Percentiles rank a stretch among this genome's conserved stretches.
Conservation (phyloP, 2,329 filamentous ascomycete species). For the Penicillium sp. region DNA sequence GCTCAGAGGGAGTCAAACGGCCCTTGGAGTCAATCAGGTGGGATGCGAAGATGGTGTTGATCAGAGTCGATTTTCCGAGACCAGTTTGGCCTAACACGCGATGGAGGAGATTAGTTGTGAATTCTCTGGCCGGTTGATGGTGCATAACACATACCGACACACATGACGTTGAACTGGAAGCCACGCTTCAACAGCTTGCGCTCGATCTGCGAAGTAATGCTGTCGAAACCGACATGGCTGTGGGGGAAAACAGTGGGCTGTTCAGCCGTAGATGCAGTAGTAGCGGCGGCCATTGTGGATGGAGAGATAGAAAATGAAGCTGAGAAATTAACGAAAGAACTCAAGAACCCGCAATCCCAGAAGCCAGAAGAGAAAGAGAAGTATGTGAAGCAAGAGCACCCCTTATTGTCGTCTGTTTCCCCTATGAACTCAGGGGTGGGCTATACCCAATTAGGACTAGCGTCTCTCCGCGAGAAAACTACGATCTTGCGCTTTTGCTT, state of each 20-base stretch:
- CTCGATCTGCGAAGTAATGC: slow-evolving; percentile 99
- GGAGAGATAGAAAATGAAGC: slow-evolving; percentile 19
- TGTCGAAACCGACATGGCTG: slow-evolving; percentile 99
- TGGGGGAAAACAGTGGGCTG: slow-evolving; percentile 69
- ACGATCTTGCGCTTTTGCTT: slow-evolving; percentile 6
- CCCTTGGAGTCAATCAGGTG: slow-evolving; percentile 99
- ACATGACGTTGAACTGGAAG: slow-evolving; percentile 99
- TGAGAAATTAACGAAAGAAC: slow-evolving; percentile 3
- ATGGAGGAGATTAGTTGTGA: slow-evolving; percentile 8
- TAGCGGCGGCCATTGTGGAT: slow-evolving; percentile 62
- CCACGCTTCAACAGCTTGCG: slow-evolving; percentile 99
- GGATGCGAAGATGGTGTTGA: slow-evolving; percentile 99
- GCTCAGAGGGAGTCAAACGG: slow-evolving; percentile 85
- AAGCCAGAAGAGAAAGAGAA: slow-evolving; percentile 9
- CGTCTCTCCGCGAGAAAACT: slow-evolving; percentile 22
- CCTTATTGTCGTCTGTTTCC: slow-evolving; percentile 23
- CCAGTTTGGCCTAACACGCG: slow-evolving; percentile 78
- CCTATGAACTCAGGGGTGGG: slow-evolving; percentile 36
- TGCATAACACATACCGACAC: slow-evolving; percentile 72
- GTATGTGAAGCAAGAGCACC: slow-evolving; percentile 11
- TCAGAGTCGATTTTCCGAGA: slow-evolving; percentile 96
- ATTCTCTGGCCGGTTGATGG: neutral
- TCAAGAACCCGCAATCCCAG: slow-evolving; percentile 6
- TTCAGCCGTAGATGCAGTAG: slow-evolving; percentile 50
- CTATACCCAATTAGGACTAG: slow-evolving; percentile 35